These are phyloP conservation scores for Ophiostoma australiae DNA, from an alignment of 2,329 filamentous ascomycete species.

Conservation along the genomic window DNA sequence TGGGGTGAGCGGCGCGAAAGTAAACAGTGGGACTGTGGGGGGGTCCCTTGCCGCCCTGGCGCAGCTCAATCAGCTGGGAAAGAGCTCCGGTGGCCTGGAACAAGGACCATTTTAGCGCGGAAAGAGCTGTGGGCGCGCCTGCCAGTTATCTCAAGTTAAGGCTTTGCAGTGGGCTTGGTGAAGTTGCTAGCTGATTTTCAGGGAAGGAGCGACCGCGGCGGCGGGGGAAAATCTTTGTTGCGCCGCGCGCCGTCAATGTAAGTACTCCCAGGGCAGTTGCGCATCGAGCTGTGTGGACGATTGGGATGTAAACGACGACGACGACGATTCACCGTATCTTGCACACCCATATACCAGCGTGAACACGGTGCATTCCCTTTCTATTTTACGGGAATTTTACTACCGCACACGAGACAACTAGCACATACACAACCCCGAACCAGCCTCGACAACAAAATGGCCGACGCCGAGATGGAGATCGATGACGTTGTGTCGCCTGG, in stretches of 20 bases:
- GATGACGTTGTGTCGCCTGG: conserved; percentile 20
- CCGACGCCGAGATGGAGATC: conserved; percentile 38
- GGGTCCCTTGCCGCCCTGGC: neutral
- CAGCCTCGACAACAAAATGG: conserved; percentile 22
- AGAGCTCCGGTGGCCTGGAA: neutral
- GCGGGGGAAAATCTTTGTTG: conserved; percentile 25
- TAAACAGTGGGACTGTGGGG: conserved; percentile 16
- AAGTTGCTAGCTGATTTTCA: neutral
- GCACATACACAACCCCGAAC: neutral
- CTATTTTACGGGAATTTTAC: neutral
- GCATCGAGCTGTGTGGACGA: neutral
- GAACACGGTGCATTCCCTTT: neutral
- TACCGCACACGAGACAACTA: neutral
- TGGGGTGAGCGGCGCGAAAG: conserved; percentile 14
- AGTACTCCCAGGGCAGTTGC: neutral
- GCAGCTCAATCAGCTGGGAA: neutral
- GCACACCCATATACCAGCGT: neutral
- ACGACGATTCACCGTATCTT: neutral
- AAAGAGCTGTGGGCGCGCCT: conserved; percentile 7
- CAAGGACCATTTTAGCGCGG: neutral
- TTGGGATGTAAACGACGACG: neutral
- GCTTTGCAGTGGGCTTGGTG: neutral
- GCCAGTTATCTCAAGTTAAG: neutral
- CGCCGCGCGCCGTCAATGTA: conserved; percentile 7
- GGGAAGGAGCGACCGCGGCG: conserved; percentile 14